Base-by-base conservation (phyloP, 2,329 filamentous ascomycete species). In the Colletotrichum theobromicola region DNA sequence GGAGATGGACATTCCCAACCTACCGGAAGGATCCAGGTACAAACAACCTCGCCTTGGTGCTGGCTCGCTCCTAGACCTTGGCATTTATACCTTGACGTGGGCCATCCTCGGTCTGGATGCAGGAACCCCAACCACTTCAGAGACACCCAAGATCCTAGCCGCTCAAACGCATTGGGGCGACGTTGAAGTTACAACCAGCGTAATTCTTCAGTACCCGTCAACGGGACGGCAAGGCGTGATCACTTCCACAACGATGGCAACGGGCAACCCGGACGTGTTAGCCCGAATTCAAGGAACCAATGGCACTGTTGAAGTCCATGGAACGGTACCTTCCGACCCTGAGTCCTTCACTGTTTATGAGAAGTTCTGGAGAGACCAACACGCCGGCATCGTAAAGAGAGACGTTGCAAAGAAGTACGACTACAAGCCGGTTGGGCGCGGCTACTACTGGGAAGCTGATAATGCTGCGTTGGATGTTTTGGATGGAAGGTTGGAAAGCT, bases 371-470 rank as follows among this genome's bases (percentile, higher is more conserved):
- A 66, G 68, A 1, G 68, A 70, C 12, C 68, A 70, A 30, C 78
- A 79, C 6, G 78, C 79, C 4, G 77, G 80, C 18, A 24, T 70
- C 1, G 50, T 70, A 5, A 46, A 77, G 79, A 46, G 76, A 13
- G 78, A 79, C 24, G 77, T 79, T 68, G 73, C 63, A 53, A 81
- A 84, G 78, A 82, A 79, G 35, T 83, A 83, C 46, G 80, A 84
- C 2, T 86, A 82, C 30, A 79, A 79, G 16, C 80, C 80, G 1
- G 83, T 83, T 21, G 66, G 66, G 0, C 79, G 79, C 35, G 86
- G 84, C 0, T 88, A 86, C 68, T 85, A 81, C 79, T 88, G 79
- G 79, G 87, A 89, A 76, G 85, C 85, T 4, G 86, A 88, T 72
- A 82, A 83, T 0, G 84, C 84, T 7, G 87, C 87, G 0, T 61